These are phyloP conservation scores for Ogataea kodamae DNA, from an alignment of 805 yeast genomes.

Conservation along the genomic window DNA sequence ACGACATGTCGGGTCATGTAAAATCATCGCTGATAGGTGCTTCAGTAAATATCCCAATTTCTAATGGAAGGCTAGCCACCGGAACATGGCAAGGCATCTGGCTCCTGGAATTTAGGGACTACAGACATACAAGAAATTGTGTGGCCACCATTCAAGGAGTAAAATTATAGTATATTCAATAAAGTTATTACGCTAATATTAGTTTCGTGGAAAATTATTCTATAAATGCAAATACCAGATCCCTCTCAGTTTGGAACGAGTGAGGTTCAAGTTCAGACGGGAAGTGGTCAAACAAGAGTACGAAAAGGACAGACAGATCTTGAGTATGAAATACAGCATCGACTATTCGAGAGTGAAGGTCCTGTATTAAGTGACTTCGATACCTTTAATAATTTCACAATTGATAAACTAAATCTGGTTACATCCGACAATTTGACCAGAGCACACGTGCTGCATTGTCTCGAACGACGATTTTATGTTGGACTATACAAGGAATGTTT, in stretches of 20 bases:
- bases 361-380: conserved; percentile 50
- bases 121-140: conserved; percentile 58
- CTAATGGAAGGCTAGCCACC: conserved; percentile 60
- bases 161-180: conserved; percentile 27
- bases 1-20: conserved; percentile 83
- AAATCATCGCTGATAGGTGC: conserved; percentile 63
- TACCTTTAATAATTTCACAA: conserved; percentile 34
- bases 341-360: conserved; percentile 49
- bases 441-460: conserved; percentile 51
- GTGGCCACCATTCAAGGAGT: conserved; percentile 73
- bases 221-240: conserved; percentile 6
- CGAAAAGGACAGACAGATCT: conserved; percentile 74
- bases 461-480: conserved; percentile 60
- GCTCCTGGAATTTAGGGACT: conserved; percentile 67
- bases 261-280: conserved; percentile 41
- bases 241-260: conserved; percentile 32
- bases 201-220: conserved; percentile 1
- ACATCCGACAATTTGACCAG: conserved; percentile 49
- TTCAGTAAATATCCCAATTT: conserved; percentile 62
- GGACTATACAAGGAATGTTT: conserved; percentile 52
- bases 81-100: conserved; percentile 90
- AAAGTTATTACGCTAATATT: conserved; percentile 1
- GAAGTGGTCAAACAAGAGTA: conserved; percentile 44
- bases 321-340: conserved; percentile 50
- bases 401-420: conserved; percentile 21